Evolutionary conservation across 495 filamentous ascomycete genomes (phyloP).

Genomic region (Clavariopsis aquatica): DNA sequence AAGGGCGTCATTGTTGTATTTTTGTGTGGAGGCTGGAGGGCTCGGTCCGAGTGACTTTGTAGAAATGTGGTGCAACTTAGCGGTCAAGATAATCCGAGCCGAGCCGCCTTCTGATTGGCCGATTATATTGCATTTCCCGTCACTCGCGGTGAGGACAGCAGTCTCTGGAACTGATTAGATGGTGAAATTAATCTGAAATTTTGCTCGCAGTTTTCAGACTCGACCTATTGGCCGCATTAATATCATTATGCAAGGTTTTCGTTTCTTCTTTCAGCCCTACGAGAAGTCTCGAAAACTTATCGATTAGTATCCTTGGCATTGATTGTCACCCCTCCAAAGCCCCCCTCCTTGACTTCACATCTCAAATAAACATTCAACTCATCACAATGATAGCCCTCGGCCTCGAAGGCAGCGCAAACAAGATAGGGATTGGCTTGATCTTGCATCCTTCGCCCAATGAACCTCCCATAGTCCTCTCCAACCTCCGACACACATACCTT

Average conservation of each 20-base stretch:
- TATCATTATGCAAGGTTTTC: background rate
- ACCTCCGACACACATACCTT: slow-evolving; percentile 90
- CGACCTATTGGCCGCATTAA: too few species aligned
- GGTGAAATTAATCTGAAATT: too few species aligned
- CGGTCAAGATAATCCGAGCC: slow-evolving; percentile 15
- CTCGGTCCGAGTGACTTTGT: background rate
- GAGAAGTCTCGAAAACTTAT: slow-evolving; percentile 9
- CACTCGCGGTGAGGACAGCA: too few species aligned
- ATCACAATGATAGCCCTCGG: slow-evolving; percentile 77
- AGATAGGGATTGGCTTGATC: slow-evolving; percentile 92
- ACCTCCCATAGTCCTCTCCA: slow-evolving; percentile 77
- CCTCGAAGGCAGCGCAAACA: slow-evolving; percentile 97
- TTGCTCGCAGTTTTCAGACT: too few species aligned
- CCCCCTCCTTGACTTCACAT: background rate
- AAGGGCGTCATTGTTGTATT: slow-evolving; percentile 17
- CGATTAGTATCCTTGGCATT: slow-evolving; percentile 22
- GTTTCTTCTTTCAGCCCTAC: slow-evolving; percentile 9
- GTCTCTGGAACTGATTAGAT: too few species aligned
- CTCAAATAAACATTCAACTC: background rate
- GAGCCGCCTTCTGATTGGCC: slow-evolving; percentile 20
- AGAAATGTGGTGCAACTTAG: slow-evolving; percentile 15
- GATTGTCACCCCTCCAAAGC: slow-evolving; percentile 9
- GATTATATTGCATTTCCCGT: too few species aligned
- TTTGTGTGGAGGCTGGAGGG: background rate
- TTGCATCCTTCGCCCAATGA: slow-evolving; percentile 60